phyloP scores from a whole-genome alignment of 1,139 yeast species.

The Scheffersomyces stambukii region DNA sequence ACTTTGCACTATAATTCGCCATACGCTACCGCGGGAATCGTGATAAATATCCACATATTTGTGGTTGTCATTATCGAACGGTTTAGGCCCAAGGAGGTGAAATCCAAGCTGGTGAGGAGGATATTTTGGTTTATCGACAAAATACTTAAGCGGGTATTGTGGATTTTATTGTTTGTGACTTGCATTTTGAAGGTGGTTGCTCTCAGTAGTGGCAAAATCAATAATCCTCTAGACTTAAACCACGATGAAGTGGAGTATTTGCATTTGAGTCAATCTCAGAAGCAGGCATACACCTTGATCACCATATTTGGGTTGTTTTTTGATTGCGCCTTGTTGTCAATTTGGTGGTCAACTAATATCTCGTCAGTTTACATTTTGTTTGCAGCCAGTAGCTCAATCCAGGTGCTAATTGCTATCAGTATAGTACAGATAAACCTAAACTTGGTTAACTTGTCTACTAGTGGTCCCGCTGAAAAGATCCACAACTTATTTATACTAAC shows the following conservation, averaged over 20 bases:
- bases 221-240: constrained; percentile 12
- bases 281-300: constrained; percentile 9
- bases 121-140: constrained; percentile 4
- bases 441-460: constrained; percentile 6
- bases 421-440: constrained; percentile 13
- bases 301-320: constrained; percentile 9
- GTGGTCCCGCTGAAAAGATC: constrained; percentile 9
- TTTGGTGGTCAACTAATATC: constrained; percentile 13
- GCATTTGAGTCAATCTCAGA: constrained; percentile 5
- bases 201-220: constrained; percentile 10
- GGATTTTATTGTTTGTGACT: constrained; percentile 10
- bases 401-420: constrained; percentile 14
- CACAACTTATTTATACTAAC: constrained; percentile 14
- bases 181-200: constrained; percentile 10
- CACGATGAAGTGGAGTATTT: constrained; percentile 1
- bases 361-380: constrained; percentile 12
- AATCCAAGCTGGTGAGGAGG: constrained; percentile 1
- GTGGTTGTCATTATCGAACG: constrained; percentile 5
- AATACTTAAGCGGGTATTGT: constrained; percentile 7
- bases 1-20: constrained; percentile 2
- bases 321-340: constrained; percentile 11
- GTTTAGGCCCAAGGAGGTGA: constrained; percentile 1
- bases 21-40: constrained; percentile 3
- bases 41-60: constrained; percentile 6
- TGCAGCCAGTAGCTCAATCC: constrained; percentile 10